Conservation (phyloP, 139 green algal genomes). For the Volvox reticuliferus region DNA sequence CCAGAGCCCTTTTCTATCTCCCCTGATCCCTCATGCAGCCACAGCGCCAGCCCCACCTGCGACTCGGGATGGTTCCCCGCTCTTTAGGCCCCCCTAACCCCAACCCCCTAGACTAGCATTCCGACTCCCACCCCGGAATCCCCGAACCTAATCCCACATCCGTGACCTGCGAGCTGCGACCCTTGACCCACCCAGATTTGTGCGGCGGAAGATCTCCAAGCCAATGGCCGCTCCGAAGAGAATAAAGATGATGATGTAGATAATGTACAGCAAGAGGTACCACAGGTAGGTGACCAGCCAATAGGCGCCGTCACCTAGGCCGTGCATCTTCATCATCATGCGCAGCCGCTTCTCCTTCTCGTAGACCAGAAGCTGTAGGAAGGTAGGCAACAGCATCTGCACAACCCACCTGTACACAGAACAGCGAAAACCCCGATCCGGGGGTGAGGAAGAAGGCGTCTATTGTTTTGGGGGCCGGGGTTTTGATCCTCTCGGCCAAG, state of each 20-base stretch:
- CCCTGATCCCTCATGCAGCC: too few relatives aligned
- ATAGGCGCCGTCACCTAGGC: constrained; percentile 60
- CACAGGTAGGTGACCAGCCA: constrained; percentile 85
- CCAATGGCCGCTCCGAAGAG: constrained; percentile 74
- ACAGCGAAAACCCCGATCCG: too few relatives aligned
- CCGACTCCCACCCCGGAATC: too few relatives aligned
- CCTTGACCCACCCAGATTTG: constrained; percentile 11
- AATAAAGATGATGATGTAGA: constrained; percentile 90
- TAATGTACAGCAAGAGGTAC: constrained; percentile 82
- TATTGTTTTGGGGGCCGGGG: too few relatives aligned
- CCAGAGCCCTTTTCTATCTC: too few relatives aligned
- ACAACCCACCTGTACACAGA: constrained; percentile 71
- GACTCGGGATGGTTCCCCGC: too few relatives aligned
- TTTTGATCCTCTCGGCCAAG: constrained; percentile 89
- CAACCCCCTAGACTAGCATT: too few relatives aligned
- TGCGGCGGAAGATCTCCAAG: constrained; percentile 86
- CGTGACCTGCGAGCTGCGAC: not conserved
- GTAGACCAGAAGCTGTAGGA: constrained; percentile 70
- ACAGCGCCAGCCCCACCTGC: too few relatives aligned
- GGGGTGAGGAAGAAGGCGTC: too few relatives aligned
- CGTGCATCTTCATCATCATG: constrained; percentile 99
- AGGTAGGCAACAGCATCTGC: constrained; percentile 86
- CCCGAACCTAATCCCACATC: not conserved
- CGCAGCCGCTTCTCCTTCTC: constrained; percentile 89
- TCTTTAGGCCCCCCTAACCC: too few relatives aligned